These are phyloP conservation scores for Aristolochia fimbriata DNA, from an alignment of 164 flowering plant species.

Conservation along the genomic window DNA sequence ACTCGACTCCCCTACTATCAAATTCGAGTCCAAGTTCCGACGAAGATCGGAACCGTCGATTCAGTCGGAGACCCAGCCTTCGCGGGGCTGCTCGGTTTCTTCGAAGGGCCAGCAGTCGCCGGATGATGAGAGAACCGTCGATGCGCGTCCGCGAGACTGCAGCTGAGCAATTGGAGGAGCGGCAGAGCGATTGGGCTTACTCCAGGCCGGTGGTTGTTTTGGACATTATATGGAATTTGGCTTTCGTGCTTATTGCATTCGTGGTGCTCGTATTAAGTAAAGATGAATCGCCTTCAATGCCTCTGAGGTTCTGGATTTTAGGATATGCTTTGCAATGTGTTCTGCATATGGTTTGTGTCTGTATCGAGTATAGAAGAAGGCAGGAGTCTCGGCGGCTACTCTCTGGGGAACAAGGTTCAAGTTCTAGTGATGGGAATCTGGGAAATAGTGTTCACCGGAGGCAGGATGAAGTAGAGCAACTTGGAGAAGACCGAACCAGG, in stretches of 20 bases:
- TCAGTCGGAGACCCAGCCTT: slow-evolving; percentile 37
- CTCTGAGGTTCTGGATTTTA: slow-evolving; percentile 47
- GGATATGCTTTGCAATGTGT: slow-evolving; percentile 43
- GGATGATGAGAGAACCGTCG: slow-evolving; percentile 53
- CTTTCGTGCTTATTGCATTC: slow-evolving; percentile 29
- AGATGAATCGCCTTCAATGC: slow-evolving; percentile 30
- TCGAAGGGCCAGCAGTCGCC: slow-evolving; percentile 37
- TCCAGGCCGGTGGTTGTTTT: slow-evolving; percentile 47
- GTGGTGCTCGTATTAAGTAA: slow-evolving; percentile 26
- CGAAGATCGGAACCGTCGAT: slow-evolving; percentile 25
- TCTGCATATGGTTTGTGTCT: slow-evolving; percentile 38
- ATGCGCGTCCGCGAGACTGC: slow-evolving; percentile 47
- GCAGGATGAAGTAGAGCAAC: slow-evolving; percentile 14
- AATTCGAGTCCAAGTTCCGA: slow-evolving; percentile 11
- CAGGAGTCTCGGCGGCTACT: slow-evolving; percentile 4
- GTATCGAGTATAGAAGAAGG: slow-evolving; percentile 33
- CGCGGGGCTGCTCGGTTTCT: slow-evolving; percentile 42
- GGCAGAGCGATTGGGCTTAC: slow-evolving; percentile 56
- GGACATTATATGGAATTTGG: slow-evolving; percentile 43
- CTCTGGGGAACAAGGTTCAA: slow-evolving; percentile 9
- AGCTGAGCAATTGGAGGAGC: slow-evolving; percentile 51
- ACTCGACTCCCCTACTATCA: slow-evolving; percentile 36
- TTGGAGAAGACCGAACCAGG: slow-evolving; percentile 31
- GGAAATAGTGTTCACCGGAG: background rate
- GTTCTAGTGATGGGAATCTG: slow-evolving; percentile 10